Evolutionary conservation across 768 basidiomycete species (phyloP).

Genomic region (Mycena sanguinolenta): DNA sequence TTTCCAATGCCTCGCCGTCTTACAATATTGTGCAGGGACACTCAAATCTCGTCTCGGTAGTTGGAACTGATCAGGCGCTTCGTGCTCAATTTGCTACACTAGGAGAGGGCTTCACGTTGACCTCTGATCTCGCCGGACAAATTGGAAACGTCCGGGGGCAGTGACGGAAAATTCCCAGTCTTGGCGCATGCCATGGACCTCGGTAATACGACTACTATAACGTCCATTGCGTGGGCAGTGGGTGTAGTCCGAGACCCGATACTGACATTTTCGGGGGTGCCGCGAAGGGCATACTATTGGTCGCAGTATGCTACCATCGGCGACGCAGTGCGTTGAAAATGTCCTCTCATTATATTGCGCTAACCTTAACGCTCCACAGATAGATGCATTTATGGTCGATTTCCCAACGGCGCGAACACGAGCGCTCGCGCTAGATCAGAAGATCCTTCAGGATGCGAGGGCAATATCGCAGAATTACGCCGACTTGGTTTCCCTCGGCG

Average conservation of each 20-base stretch:
- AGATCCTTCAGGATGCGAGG: conserved; percentile 52
- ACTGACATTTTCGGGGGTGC: conserved; percentile 39
- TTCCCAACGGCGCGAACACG: conserved; percentile 52
- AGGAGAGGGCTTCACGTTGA: conserved; percentile 1
- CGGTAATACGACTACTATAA: conserved; percentile 48
- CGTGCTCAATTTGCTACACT: conserved; percentile 10
- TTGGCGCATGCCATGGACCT: conserved; percentile 64
- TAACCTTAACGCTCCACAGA: conserved; percentile 43
- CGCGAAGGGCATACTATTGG: conserved; percentile 54
- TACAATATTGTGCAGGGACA: neutral
- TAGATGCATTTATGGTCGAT: conserved; percentile 55
- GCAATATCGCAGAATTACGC: conserved; percentile 55
- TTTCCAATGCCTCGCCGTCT: neutral
- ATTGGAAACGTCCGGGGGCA: conserved; percentile 16
- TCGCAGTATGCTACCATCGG: conserved; percentile 46
- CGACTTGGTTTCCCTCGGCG: conserved; percentile 56
- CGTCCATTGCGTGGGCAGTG: conserved; percentile 52
- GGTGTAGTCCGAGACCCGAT: conserved; percentile 56
- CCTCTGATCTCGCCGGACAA: conserved; percentile 11
- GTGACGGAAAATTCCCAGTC: conserved; percentile 56
- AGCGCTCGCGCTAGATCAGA: conserved; percentile 54
- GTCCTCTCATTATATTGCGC: neutral
- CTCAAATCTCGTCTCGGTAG: conserved; percentile 19
- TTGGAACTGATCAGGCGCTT: conserved; percentile 23
- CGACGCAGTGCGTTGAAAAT: conserved; percentile 47